phyloP scores from a whole-genome alignment of 192 early-diverging fungal genomes.

The Coemansia furcata region DNA sequence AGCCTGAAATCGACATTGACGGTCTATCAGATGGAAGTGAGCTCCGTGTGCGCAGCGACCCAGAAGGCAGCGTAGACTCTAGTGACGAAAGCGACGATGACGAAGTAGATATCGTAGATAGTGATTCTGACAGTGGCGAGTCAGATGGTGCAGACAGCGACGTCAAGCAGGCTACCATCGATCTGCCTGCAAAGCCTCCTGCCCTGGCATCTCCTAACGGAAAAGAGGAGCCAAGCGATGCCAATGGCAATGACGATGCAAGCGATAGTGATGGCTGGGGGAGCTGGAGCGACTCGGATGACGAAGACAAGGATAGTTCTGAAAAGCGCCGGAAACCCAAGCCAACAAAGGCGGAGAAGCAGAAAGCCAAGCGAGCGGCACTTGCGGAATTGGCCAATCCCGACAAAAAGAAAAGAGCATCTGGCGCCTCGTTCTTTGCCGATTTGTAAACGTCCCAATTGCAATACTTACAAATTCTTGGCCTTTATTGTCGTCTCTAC shows the following conservation, averaged over 20 bases:
- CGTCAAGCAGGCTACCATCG: not conserved
- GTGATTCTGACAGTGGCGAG: conserved; percentile 9
- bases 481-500: not conserved
- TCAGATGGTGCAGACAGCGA: not conserved
- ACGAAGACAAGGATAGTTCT: not conserved
- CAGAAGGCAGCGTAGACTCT: conserved; percentile 4
- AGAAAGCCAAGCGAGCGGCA: conserved; percentile 18
- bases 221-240: not conserved
- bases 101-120: not conserved
- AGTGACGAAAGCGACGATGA: not conserved
- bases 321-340: conserved; percentile 5
- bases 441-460: conserved; percentile 12
- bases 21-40: conserved; percentile 43
- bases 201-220: not conserved
- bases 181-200: not conserved
- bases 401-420: not conserved
- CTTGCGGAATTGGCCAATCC: conserved; percentile 12
- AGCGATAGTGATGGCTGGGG: conserved; percentile 30
- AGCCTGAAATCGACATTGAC: conserved; percentile 44
- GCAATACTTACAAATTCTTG: not conserved
- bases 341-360: conserved; percentile 14
- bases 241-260: not conserved
- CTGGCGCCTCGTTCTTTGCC: conserved; percentile 29
- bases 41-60: conserved; percentile 2
- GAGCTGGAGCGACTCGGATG: conserved; percentile 32